phyloP scores from a whole-genome alignment of 371 early-diverging fungal species.

The Mortierella sp. region DNA sequence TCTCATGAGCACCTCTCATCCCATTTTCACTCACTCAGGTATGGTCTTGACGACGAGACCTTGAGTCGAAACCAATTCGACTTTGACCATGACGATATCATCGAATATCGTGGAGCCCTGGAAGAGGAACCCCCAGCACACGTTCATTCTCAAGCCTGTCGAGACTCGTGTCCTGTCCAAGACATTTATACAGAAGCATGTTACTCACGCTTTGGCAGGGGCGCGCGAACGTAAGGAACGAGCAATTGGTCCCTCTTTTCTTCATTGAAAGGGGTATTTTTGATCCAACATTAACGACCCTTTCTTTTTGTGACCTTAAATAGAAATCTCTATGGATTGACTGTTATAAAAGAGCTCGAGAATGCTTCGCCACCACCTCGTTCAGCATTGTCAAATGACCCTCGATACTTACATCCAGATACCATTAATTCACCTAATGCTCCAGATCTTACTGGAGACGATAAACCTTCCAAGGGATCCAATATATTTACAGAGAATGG shows the following conservation, averaged over 20 bases:
- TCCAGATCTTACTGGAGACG: not conserved
- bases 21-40: slow-evolving; percentile 5
- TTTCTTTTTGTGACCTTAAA: not conserved
- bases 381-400: not conserved
- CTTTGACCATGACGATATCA: slow-evolving; percentile 1
- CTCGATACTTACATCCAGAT: not conserved
- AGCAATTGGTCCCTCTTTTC: not conserved
- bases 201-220: slow-evolving; percentile 42
- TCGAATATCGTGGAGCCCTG: slow-evolving; percentile 1
- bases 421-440: not conserved
- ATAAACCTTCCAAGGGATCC: not conserved
- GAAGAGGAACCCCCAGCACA: slow-evolving; percentile 27
- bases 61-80: not conserved
- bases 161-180: slow-evolving; percentile 52
- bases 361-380: not conserved
- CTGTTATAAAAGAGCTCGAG: slow-evolving; percentile 37
- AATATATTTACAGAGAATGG: slow-evolving; percentile 19
- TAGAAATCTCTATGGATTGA: slow-evolving; percentile 53
- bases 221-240: slow-evolving; percentile 44
- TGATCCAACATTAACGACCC: not conserved
- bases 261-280: not conserved
- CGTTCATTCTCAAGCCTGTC: slow-evolving; percentile 46
- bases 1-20: slow-evolving; percentile 4
- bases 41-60: slow-evolving; percentile 2
- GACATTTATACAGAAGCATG: slow-evolving; percentile 46